Base-by-base conservation (phyloP, 768 basidiomycete genomes). In the Ramaria sp. region DNA sequence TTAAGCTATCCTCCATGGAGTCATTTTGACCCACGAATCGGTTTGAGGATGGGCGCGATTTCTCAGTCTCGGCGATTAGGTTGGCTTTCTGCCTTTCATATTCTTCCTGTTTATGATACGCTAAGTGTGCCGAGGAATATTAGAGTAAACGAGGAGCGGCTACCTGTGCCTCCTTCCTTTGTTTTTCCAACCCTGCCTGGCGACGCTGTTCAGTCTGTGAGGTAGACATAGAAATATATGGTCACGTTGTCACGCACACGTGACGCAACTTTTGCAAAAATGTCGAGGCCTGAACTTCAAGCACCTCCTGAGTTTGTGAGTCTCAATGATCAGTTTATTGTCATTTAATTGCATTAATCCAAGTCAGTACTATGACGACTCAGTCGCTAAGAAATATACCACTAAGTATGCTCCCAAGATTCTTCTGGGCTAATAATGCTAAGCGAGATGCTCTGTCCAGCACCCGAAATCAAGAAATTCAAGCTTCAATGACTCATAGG, bases 401-500 rank as follows among this genome's bases (percentile, higher is more conserved):
- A 79, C 81, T 73, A 97, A 95, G 93, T 94, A 63, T n/a, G 38
- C 32, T 22, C 24, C 39, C 50, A 28, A 27, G 18, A 32, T 28
- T 28, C 24, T 5, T 28, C 20, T 22, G 27, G 24, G 24, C 27
- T 13, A 25, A 28, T 12, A 53, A n/a, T n/a, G n/a, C 49, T 48
- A 57, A 42, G 22, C 55, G 55, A 49, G 44, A 47, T 42, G 38
- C 38, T 32, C 24, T 57, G 34, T 58, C 20, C 61, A 96, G 93
- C 71, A 83, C 94, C 28, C 92, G 96, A 51, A 91, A 95, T 63
- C 94, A 98, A 67, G 84, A 86, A 66, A 93, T 99, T 57, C 96
- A 99, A 65, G 86, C 92, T 9, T 85, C 94, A 59, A 97, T 99
- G 96, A 96, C 96, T 15, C 88, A 93, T 61, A 79, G 96, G 60